These are phyloP conservation scores for Cryphonectria carpinicola DNA, from an alignment of 2,329 filamentous ascomycete genomes.

Conservation along the genomic window DNA sequence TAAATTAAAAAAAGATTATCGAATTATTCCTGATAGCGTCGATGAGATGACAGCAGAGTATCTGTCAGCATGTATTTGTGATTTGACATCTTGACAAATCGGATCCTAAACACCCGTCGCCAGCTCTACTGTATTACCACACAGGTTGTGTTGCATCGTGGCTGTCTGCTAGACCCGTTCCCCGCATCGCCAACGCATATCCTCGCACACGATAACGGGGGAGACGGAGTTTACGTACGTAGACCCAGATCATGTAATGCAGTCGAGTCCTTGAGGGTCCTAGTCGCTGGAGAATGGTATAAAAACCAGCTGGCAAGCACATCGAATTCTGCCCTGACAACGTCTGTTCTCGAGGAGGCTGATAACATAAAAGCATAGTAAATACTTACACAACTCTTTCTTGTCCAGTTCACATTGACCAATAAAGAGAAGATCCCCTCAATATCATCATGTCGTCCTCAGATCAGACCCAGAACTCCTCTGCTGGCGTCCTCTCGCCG, in stretches of 20 bases:
- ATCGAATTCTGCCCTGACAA: neutral
- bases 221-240: neutral
- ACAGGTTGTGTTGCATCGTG: neutral
- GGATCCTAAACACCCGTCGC: neutral
- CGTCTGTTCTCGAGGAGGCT: neutral
- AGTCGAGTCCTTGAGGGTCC: neutral
- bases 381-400: neutral
- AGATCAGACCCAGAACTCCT: neutral
- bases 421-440: neutral
- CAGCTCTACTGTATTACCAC: neutral
- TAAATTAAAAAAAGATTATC: neutral
- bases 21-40: neutral
- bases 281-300: neutral
- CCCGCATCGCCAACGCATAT: neutral
- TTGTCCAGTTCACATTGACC: no score
- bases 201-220: neutral
- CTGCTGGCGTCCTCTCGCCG: conserved; percentile 1
- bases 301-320: neutral
- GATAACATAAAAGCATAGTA: neutral
- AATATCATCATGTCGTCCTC: neutral
- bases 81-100: neutral
- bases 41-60: neutral
- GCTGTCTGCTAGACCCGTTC: neutral
- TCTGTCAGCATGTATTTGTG: neutral
- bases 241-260: neutral